Conservation (phyloP, 2,329 filamentous ascomycete genomes). For the Colletotrichum higginsianum region DNA sequence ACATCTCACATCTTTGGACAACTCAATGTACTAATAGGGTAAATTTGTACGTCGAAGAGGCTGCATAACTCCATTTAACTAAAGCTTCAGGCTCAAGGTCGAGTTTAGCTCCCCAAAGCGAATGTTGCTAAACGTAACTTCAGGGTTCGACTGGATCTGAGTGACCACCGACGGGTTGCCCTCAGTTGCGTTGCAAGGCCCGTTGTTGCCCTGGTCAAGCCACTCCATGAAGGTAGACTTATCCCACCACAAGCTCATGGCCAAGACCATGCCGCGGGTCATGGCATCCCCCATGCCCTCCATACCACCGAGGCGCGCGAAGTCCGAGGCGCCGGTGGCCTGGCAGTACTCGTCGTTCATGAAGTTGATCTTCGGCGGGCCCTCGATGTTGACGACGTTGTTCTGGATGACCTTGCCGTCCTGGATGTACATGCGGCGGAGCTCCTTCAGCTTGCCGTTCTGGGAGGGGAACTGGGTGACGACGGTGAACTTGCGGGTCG, state of each 20-base stretch:
- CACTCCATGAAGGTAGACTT: slow-evolving; percentile 68
- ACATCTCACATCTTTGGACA: rapidly evolving
- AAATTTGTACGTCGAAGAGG: background rate
- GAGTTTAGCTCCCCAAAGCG: slow-evolving; percentile 69
- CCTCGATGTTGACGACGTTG: slow-evolving; percentile 47
- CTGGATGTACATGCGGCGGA: slow-evolving; percentile 66
- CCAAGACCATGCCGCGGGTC: slow-evolving; percentile 66
- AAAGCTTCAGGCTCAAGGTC: slow-evolving; percentile 26
- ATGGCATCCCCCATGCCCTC: slow-evolving; percentile 61
- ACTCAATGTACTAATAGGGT: background rate
- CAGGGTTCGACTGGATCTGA: slow-evolving; percentile 59
- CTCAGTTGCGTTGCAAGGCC: slow-evolving; percentile 68
- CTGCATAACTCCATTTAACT: background rate
- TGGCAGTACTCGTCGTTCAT: slow-evolving; percentile 49
- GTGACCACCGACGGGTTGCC: slow-evolving; percentile 66
- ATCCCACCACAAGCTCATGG: slow-evolving; percentile 71
- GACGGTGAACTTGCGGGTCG: slow-evolving; percentile 51
- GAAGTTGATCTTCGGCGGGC: slow-evolving; percentile 46
- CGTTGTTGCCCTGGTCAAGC: slow-evolving; percentile 66
- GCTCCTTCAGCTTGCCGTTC: slow-evolving; percentile 56
- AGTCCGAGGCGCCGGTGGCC: slow-evolving; percentile 45
- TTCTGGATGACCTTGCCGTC: slow-evolving; percentile 61
- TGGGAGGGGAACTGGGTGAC: slow-evolving; percentile 60
- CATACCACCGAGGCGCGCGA: slow-evolving; percentile 55
- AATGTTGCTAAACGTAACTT: slow-evolving; percentile 70